Conservation (phyloP, 768 basidiomycete genomes). For the Agaricus sinodeliciosus region DNA sequence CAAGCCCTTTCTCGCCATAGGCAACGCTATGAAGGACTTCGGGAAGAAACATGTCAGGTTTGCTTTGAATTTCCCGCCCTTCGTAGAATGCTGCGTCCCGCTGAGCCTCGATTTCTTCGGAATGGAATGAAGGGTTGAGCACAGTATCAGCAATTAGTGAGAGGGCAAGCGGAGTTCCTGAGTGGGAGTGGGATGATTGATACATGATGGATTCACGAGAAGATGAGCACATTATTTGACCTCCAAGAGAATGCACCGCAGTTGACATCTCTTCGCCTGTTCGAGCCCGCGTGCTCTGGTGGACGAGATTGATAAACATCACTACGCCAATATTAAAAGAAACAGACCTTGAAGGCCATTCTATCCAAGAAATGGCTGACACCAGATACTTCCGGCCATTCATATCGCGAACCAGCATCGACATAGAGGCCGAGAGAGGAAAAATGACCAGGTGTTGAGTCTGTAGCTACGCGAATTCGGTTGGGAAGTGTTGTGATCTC, state of each 20-base stretch:
- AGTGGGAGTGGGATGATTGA: slow-evolving; percentile 90
- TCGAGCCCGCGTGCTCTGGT: slow-evolving; percentile 67
- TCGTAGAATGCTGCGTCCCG: slow-evolving; percentile 88
- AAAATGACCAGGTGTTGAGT: slow-evolving; percentile 89
- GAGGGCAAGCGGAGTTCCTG: slow-evolving; percentile 73
- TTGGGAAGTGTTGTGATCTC: slow-evolving; percentile 85
- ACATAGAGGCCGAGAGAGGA: slow-evolving; percentile 90
- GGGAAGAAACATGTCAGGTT: slow-evolving; percentile 91
- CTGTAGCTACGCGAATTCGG: slow-evolving; percentile 87
- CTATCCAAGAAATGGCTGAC: slow-evolving; percentile 90
- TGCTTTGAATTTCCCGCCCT: slow-evolving; percentile 76
- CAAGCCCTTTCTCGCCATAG: slow-evolving; percentile 68
- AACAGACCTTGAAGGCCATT: slow-evolving; percentile 88
- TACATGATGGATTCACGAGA: slow-evolving; percentile 96
- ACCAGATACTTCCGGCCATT: slow-evolving; percentile 64
- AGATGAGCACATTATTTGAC: slow-evolving; percentile 87
- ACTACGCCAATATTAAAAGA: slow-evolving; percentile 7
- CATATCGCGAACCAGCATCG: slow-evolving; percentile 91
- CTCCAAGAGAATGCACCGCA: slow-evolving; percentile 79
- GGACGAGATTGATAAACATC: slow-evolving; percentile 2
- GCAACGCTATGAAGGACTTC: slow-evolving; percentile 87
- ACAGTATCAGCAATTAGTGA: slow-evolving; percentile 91
- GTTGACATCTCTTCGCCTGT: slow-evolving; percentile 73
- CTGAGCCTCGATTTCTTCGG: slow-evolving; percentile 78
- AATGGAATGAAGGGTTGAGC: slow-evolving; percentile 64